Conservation (phyloP, 345 rosid species). For the Eucalyptus lansdowneana region DNA sequence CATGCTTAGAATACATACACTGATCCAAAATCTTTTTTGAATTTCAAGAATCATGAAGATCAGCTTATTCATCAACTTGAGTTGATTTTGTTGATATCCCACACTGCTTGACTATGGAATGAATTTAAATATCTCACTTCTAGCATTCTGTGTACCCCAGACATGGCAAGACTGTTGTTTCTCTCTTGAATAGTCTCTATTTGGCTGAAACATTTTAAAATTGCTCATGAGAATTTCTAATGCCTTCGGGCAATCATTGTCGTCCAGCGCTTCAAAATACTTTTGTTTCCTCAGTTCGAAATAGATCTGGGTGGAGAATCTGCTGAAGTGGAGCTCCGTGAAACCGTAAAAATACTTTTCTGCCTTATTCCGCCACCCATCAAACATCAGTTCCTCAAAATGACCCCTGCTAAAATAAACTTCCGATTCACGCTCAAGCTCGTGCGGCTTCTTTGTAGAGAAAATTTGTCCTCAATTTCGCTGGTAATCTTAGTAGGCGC, state of each 20-base stretch:
- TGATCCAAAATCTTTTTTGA: too few relatives aligned
- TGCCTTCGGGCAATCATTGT: conserved; percentile 19
- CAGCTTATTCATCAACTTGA: not conserved
- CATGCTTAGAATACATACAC: too few relatives aligned
- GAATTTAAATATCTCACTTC: too few relatives aligned
- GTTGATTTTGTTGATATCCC: not conserved
- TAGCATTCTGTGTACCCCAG: not conserved
- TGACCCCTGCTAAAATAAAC: conserved; percentile 16
- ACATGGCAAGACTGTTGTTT: not conserved
- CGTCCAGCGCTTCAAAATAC: too few relatives aligned
- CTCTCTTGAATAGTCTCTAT: conserved; percentile 10
- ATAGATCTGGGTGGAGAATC: conserved; percentile 37
- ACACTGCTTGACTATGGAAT: not conserved
- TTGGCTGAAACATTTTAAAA: conserved; percentile 17
- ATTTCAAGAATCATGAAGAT: too few relatives aligned
- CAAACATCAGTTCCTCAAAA: conserved; percentile 17
- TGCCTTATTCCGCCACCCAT: conserved; percentile 33
- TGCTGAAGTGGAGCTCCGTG: conserved; percentile 27
- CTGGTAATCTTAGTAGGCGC: not conserved
- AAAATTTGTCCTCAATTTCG: not conserved
- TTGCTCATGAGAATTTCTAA: conserved; percentile 23
- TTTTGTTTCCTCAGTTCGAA: conserved; percentile 53
- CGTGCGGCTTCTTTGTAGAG: not conserved
- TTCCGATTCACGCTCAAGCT: conserved; percentile 20
- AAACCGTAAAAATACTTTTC: conserved; percentile 54